phyloP scores from a whole-genome alignment of 2,329 filamentous ascomycete species.

The Epichloe festucae region DNA sequence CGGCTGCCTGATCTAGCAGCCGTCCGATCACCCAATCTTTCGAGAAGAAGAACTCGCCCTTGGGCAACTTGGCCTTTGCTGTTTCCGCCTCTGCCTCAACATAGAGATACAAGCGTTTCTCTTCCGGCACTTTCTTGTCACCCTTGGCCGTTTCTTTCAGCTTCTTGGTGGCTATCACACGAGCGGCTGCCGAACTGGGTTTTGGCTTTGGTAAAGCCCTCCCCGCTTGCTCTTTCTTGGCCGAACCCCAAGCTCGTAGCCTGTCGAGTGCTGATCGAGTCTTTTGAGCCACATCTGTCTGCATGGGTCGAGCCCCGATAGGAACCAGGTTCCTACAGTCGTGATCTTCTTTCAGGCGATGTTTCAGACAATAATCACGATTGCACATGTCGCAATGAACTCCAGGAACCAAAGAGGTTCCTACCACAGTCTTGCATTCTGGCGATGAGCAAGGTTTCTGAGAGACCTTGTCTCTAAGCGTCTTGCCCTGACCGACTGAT shows the following conservation, averaged over 20 bases:
- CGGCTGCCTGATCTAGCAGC: constrained; percentile 66
- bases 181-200: constrained; percentile 48
- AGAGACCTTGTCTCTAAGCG: constrained; percentile 38
- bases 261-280: constrained; percentile 63
- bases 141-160: constrained; percentile 86
- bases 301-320: constrained; percentile 34
- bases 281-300: constrained; percentile 42
- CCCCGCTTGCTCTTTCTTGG: constrained; percentile 53
- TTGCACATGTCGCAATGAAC: constrained; percentile 62
- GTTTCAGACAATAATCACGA: constrained; percentile 64
- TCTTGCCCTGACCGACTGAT: constrained; percentile 40
- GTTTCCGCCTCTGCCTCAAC: constrained; percentile 86
- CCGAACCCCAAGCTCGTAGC: constrained; percentile 66
- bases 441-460: constrained; percentile 57
- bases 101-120: constrained; percentile 82
- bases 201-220: constrained; percentile 49
- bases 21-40: constrained; percentile 83
- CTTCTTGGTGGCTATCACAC: constrained; percentile 56
- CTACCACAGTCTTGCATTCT: constrained; percentile 56
- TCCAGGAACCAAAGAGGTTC: constrained; percentile 53
- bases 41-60: constrained; percentile 68
- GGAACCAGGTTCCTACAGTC: constrained; percentile 65
- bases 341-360: constrained; percentile 68
- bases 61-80: constrained; percentile 69
- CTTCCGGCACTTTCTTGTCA: constrained; percentile 63